Conservation (phyloP, 2,329 filamentous ascomycete species). For the Cercospora janseana region DNA sequence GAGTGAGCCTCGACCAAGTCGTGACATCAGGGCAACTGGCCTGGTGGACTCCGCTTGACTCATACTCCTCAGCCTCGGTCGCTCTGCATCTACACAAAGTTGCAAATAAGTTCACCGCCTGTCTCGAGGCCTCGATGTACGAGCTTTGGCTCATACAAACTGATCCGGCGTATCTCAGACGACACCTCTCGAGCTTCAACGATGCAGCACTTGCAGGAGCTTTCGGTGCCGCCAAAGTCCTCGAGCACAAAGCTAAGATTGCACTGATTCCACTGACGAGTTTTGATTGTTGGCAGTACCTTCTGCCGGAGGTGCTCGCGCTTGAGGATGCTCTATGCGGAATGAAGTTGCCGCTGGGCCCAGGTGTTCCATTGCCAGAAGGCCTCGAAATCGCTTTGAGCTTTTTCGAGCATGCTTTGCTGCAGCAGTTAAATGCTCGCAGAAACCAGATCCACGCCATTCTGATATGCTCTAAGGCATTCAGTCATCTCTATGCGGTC, state of each 20-base stretch:
- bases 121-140: slow-evolving; percentile 26
- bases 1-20: neutral
- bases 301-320: neutral
- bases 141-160: slow-evolving; percentile 33
- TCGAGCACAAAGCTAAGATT: neutral
- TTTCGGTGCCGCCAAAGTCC: neutral
- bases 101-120: slow-evolving; percentile 13
- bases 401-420: neutral
- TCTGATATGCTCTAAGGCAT: neutral
- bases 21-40: no score
- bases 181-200: neutral
- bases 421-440: neutral
- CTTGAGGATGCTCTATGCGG: no score
- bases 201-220: neutral
- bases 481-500: neutral
- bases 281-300: slow-evolving; percentile 1
- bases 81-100: slow-evolving; percentile 22
- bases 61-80: slow-evolving; percentile 23
- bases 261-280: neutral
- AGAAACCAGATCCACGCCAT: neutral
- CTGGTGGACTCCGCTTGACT: no score
- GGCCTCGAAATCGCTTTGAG: neutral
- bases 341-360: neutral
- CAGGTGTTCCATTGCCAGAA: neutral
- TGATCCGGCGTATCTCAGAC: slow-evolving; percentile 17